Evolutionary conservation across 2,329 filamentous ascomycete genomes (phyloP), one percentile per base, ranked within the genome.

Genomic region (Xylariaceae sp.): DNA sequence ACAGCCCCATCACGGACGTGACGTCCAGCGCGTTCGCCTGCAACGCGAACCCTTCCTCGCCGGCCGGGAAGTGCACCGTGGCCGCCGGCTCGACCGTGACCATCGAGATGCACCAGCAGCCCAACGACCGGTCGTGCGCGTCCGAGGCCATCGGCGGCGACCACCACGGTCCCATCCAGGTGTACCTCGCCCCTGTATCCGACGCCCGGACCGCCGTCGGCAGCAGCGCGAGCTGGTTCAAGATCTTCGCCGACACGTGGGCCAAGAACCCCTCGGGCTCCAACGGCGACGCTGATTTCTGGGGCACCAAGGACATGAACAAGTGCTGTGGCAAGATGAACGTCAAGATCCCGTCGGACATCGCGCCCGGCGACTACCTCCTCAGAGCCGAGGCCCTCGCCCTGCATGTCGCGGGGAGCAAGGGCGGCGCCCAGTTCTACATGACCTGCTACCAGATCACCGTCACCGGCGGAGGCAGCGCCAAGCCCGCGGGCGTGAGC

Each of bases 21-120:
- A 58, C 59, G 3, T 60, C 61, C 3, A 56, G 58, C 16, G 63
- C 65, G 52, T 62, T 70, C 17, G 55, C 61, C 41, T 71, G 68
- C 47, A 71, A 71, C 47, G 59, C 56, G 18, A 58, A 58, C 15
- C 56, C 52, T 7, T 53, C 46, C n/a, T 49, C 59, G 12, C 60
- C 64, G 3, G 41, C 59, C 2, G 60, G 58, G 11, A 69, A 71
- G 48, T 75, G 71, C 51, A 52, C 61, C 14, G 69, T 73, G 19
- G 56, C 59, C 19, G 69, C 70, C 3, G 71, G 73, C 3, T 59
- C 60, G 4, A 70, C 61, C 0, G 66, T 77, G 11, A 75, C 73
- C 0, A 63, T 76, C 6, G 74, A 78, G 57, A 78, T 78, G 70
- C 74, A 78, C 59, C 67, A 70, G 40, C 52, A 56, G 42, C 52